Evolutionary conservation across 164 flowering plant genomes (phyloP).

Genomic region (Piper longum): DNA sequence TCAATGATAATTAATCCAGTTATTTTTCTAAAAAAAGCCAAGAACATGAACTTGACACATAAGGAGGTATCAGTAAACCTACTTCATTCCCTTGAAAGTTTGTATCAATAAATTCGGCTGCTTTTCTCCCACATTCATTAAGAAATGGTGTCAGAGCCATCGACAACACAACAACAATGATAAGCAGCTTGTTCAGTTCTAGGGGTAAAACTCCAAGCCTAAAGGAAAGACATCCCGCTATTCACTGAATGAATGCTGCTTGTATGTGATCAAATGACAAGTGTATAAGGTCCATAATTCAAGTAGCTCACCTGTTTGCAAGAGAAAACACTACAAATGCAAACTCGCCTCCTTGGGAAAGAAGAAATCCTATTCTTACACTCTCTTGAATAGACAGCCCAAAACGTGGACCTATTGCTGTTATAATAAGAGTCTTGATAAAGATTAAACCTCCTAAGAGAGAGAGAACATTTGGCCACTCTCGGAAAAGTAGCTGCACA

Average conservation of each 20-base stretch:
- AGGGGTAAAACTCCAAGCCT: slow-evolving; percentile 98
- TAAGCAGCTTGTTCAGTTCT: slow-evolving; percentile 94
- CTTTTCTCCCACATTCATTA: slow-evolving; percentile 73
- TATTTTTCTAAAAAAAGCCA: background rate
- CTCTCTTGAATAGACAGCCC: slow-evolving; percentile 83
- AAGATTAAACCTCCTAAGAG: slow-evolving; percentile 79
- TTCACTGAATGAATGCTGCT: slow-evolving; percentile 1
- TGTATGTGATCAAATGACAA: background rate
- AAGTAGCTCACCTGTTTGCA: slow-evolving; percentile 67
- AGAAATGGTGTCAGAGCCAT: slow-evolving; percentile 95
- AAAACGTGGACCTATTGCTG: slow-evolving; percentile 93
- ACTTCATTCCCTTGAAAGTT: slow-evolving; percentile 43
- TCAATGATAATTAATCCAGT: background rate
- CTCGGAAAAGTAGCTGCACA: slow-evolving; percentile 78
- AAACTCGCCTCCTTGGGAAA: slow-evolving; percentile 98
- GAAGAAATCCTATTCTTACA: slow-evolving; percentile 80
- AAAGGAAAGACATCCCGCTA: slow-evolving; percentile 9
- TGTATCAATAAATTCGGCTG: slow-evolving; percentile 55
- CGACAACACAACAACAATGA: slow-evolving; percentile 90
- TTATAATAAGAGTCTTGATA: slow-evolving; percentile 85
- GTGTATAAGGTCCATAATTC: background rate
- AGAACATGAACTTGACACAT: background rate
- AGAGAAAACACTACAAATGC: slow-evolving; percentile 94
- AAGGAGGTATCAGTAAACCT: slow-evolving; percentile 13
- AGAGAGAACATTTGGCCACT: slow-evolving; percentile 94